A percentile compares a stretch with the other conserved stretches of the same genome.
phyloP scores from a whole-genome alignment of 345 rosid genomes.

The Eucalyptus cloeziana region DNA sequence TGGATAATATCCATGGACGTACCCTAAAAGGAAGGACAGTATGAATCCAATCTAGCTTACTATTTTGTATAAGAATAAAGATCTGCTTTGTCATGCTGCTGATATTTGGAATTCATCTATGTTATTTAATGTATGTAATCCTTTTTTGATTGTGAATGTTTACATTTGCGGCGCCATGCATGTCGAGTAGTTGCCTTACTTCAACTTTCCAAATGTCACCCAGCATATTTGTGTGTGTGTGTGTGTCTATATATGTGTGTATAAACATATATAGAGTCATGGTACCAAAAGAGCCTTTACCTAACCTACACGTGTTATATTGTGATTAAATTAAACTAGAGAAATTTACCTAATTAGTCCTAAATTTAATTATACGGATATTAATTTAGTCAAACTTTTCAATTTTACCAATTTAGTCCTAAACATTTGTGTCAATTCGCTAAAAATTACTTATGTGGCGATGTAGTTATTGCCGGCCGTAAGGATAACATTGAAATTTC shows the following conservation, averaged over 20 bases:
- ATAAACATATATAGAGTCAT: neutral
- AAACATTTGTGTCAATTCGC: neutral
- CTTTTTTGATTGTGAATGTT: neutral
- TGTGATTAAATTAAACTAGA: neutral
- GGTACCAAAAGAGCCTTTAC: neutral
- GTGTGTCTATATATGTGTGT: neutral
- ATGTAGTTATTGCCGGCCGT: neutral
- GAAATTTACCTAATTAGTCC: neutral
- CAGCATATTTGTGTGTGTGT: neutral
- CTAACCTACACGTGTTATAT: neutral
- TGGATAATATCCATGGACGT: neutral
- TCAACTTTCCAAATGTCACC: neutral
- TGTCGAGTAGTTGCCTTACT: neutral
- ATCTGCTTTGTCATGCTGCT: neutral
- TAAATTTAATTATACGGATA: neutral
- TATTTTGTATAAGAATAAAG: neutral
- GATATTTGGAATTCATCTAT: neutral
- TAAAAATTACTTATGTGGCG: neutral
- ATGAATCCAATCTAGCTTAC: neutral
- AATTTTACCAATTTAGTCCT: accelerated
- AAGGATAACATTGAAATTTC: neutral
- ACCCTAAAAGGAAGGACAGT: neutral
- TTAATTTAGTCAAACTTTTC: neutral
- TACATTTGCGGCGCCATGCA: neutral
- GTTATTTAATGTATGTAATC: neutral